These are phyloP conservation scores for Pestalotiopsis sp. DNA, from an alignment of 2,329 filamentous ascomycete species.

Conservation along the genomic window DNA sequence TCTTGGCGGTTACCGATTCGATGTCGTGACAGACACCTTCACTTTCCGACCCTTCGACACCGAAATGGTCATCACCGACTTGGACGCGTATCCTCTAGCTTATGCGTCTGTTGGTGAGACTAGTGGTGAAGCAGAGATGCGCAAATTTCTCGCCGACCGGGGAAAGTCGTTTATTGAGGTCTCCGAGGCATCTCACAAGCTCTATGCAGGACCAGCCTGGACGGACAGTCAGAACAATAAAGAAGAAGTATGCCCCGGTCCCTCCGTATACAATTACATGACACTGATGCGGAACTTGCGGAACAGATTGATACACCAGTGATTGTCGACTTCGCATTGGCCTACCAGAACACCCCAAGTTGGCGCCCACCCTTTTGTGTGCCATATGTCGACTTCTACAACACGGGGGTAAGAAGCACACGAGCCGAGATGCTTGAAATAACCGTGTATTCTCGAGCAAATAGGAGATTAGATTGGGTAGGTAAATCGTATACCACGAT, in stretches of 20 bases:
- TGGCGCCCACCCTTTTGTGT: not conserved
- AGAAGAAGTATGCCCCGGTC: not conserved
- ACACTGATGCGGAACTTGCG: slow-evolving; percentile 10
- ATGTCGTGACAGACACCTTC: slow-evolving; percentile 23
- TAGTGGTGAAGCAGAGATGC: not conserved
- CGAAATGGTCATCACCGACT: slow-evolving; percentile 22
- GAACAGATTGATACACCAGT: slow-evolving; percentile 31
- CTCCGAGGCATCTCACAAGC: slow-evolving; percentile 27
- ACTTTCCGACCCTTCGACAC: slow-evolving; percentile 30
- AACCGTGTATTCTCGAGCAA: not conserved
- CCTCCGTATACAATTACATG: not conserved
- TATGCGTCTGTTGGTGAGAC: slow-evolving; percentile 10
- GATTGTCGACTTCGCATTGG: slow-evolving; percentile 31
- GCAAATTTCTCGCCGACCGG: slow-evolving; percentile 13
- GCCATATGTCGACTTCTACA: not conserved
- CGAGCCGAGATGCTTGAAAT: not conserved
- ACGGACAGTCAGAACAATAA: not conserved
- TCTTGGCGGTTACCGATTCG: slow-evolving; percentile 27
- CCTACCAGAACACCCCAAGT: slow-evolving; percentile 20
- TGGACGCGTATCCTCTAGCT: slow-evolving; percentile 28
- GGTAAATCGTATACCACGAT: not conserved
- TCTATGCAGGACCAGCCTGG: slow-evolving; percentile 28
- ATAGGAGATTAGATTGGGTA: not conserved
- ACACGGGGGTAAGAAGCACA: not conserved
- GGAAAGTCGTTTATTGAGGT: slow-evolving; percentile 25